These are phyloP conservation scores for Malus domestica DNA, from an alignment of 306 rosid genomes.

Conservation along the genomic window ASM211411v1 NC_041801.1:6556501-6557000, in stretches of 20 bases:
- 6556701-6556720: neutral
- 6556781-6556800: neutral
- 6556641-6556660: neutral
- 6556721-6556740: neutral
- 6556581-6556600: neutral
- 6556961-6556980: too few relatives aligned
- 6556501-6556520: conserved; percentile 12
- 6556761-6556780: neutral
- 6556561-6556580: neutral
- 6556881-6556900: too few relatives aligned
- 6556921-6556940: neutral
- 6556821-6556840: neutral
- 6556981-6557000: too few relatives aligned
- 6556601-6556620: neutral
- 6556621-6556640: neutral
- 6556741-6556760: neutral
- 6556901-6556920: neutral
- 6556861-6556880: too few relatives aligned
- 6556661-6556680: neutral
- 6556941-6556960: too few relatives aligned
- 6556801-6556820: neutral
- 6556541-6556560: neutral
- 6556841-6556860: too few relatives aligned
- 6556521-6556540: neutral
- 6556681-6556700: neutral